Conservation (phyloP, 257 asterid genomes). For the Penstemon newberryi region DNA sequence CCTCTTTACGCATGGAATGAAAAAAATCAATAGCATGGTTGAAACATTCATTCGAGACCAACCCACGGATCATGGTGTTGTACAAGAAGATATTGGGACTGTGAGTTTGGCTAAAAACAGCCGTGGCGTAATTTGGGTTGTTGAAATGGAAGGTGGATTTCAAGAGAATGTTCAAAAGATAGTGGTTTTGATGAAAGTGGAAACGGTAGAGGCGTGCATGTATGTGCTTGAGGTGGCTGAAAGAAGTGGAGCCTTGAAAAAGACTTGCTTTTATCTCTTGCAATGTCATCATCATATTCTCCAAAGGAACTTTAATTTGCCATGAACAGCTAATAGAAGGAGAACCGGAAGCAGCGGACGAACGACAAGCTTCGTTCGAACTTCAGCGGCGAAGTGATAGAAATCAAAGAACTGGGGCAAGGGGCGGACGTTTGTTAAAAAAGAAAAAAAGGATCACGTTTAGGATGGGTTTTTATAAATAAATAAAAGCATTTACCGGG, state of each 20-base stretch:
- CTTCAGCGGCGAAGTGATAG: too few relatives aligned
- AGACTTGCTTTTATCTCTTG: conserved; percentile 7
- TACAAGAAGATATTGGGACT: conserved; percentile 14
- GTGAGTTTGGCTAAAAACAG: conserved; percentile 10
- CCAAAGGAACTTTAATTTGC: too few relatives aligned
- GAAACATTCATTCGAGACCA: background rate
- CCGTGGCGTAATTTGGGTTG: background rate
- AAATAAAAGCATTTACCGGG: too few relatives aligned
- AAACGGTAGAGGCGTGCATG: conserved; percentile 8
- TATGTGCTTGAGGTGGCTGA: conserved; percentile 3
- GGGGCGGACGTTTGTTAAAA: too few relatives aligned
- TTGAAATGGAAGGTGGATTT: conserved; percentile 7
- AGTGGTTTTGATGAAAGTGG: background rate
- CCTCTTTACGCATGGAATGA: background rate
- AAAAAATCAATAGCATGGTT: background rate
- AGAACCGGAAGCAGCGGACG: too few relatives aligned
- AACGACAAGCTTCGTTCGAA: too few relatives aligned
- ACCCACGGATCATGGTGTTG: conserved; percentile 11
- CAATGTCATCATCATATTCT: background rate
- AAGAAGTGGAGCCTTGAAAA: background rate
- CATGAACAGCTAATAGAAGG: too few relatives aligned
- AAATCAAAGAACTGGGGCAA: too few relatives aligned
- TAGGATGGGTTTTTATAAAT: too few relatives aligned
- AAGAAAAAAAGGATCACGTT: too few relatives aligned
- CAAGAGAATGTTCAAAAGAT: conserved; percentile 5